Evolutionary conservation across 192 early-diverging fungal species (phyloP).

Genomic region (Coemansia sp.): DNA sequence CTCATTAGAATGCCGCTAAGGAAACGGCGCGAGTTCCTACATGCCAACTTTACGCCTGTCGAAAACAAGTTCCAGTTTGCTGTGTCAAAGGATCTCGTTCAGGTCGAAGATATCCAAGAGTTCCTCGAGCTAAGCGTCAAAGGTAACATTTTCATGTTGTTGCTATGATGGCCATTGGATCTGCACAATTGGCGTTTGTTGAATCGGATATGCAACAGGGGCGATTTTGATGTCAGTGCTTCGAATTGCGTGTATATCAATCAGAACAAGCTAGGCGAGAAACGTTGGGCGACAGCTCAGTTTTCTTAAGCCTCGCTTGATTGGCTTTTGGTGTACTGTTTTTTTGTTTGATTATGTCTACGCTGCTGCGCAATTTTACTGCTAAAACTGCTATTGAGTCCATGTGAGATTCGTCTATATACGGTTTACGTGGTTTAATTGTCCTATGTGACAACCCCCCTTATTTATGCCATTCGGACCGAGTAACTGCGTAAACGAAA

Average conservation of each 20-base stretch:
- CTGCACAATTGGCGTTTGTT: not conserved
- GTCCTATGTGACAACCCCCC: not conserved
- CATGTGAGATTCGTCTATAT: not conserved
- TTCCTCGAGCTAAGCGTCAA: constrained; percentile 61
- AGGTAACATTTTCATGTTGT: constrained; percentile 26
- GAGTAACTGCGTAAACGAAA: not conserved
- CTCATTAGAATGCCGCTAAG: constrained; percentile 76
- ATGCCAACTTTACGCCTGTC: constrained; percentile 71
- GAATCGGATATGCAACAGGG: not conserved
- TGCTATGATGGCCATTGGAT: not conserved
- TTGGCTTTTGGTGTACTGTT: constrained; percentile 7
- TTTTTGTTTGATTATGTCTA: constrained; percentile 9
- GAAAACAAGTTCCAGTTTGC: constrained; percentile 92
- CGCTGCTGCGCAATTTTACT: not conserved
- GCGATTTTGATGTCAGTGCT: not conserved
- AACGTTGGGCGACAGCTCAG: not conserved
- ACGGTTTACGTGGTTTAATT: not conserved
- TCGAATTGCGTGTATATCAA: not conserved
- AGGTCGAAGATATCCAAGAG: constrained; percentile 93
- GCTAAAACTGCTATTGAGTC: not conserved
- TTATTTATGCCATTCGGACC: not conserved
- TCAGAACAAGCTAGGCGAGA: not conserved
- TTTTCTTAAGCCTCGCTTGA: not conserved
- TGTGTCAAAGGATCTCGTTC: constrained; percentile 74
- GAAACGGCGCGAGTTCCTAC: constrained; percentile 74